Base-by-base conservation (phyloP, 345 rosid species). In the Leavenworthia alabamica region DNA sequence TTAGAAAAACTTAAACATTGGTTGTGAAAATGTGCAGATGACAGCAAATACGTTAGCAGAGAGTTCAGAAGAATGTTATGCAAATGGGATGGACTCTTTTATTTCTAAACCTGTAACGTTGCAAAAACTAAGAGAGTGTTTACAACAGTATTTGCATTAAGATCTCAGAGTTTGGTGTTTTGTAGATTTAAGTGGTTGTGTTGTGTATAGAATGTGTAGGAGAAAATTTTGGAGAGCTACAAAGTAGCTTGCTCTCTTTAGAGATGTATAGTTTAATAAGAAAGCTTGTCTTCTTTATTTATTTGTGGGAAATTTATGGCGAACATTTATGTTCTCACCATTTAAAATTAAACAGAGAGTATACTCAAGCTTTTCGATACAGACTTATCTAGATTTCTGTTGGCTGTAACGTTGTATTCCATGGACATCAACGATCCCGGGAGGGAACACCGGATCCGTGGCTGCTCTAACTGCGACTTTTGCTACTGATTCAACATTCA, bases 31-130 rank as follows among this genome's bases (percentile, higher is more conserved):
- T 43, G 24, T 75, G 86, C 85, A 89, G 99, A 85, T 93, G 94
- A 89, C 96, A 7, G 94, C 97, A n/a, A 92, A 86, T 70, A 83
- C 98, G 39, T 73, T 85, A 73, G 74, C 97, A 22, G 99, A 89
- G 74, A 89, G 96, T 68, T 86, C 88, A 56, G 96, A 86, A 7
- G 95, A 93, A 68, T 93, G 99, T 72, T 92, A 43, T 41, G 85
- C 85, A 43, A 92, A 86, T 42, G 98, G 98, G 40, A 92, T 92
- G 70, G 70, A 71, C 57, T 92, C 98, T 0, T 92, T 89, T 63
- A 86, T 85, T 51, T 89, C 98, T 7, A 89, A 92, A 70, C 98
- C 98, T 14, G 83, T 86, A 58, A 89, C 96, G 8, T 83, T 82
- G 69, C 89, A 82, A 57, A 92, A 89, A 61, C 73, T 89, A 28